Evolutionary conservation across 108 stramenopile species (phyloP), one percentile per base, ranked within the genome.

Genomic region (Nitzschia sp.): DNA sequence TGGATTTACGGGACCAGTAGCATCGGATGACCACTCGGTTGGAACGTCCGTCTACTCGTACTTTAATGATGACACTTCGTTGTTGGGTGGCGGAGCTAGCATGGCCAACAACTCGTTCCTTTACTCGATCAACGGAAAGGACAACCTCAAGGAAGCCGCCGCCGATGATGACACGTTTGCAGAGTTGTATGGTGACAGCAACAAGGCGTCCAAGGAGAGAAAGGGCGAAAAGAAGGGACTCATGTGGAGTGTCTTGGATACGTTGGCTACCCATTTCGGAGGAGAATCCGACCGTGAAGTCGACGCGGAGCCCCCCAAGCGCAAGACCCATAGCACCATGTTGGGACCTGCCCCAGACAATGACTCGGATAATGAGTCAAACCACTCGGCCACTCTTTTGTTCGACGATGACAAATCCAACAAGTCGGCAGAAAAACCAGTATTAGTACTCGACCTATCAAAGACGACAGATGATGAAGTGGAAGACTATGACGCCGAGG

Each of bases 181-280:
- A 42, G 38, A 42, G 6, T 42, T 6, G 38, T 42, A 42, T 42
- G 38, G n/a, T n/a, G 38, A 42, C 38, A 42, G 13, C 38, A 42
- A 42, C 38, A 42, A 42, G 38, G 13, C 6, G 38, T 9, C 6
- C 13, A 42, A 42, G 38, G 9, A 42, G 13, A 54, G 24, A 54
- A 25, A 54, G 38, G 18, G 24, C 29, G 21, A 56, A 27, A 64
- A 64, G 45, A 72, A 57, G 71, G 55, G 71, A 5, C 5, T 72
- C 1, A 29, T 72, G 28, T 72, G 71, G 71, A 63, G 51, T 19
- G 71, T 72, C 42, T 46, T 64, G 71, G 63, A 72, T 27, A 36
- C 71, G 1, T 17, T 64, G 35, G 8, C 62, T 9, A 17, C 1
- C 2, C 61, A 62, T 46, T 62, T 62, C 24, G 61, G 61, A 9